Percentiles rank a stretch among this genome's conserved stretches.
Evolutionary conservation across 208 protist species (phyloP).

Genomic region (Leishmania lainsoni): DNA sequence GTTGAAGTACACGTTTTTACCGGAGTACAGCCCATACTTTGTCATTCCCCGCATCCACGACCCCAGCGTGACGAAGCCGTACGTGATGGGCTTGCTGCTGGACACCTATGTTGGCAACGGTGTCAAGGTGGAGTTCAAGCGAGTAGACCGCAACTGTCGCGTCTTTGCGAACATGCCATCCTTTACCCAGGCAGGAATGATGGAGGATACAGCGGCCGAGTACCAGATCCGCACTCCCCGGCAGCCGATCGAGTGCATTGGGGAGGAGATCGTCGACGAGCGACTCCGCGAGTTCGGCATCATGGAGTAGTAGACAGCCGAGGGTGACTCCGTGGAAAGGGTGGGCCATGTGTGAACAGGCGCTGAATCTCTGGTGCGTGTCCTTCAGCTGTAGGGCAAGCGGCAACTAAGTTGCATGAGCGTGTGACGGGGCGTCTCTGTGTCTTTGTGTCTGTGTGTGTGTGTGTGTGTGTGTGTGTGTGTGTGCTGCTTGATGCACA

Average conservation of each 20-base stretch:
- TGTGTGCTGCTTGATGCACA: background rate
- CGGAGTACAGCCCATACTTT: conserved; percentile 76
- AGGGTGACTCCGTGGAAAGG: background rate
- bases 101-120: conserved; percentile 79
- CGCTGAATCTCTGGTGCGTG: background rate
- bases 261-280: conserved; percentile 62
- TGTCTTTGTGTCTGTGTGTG: background rate
- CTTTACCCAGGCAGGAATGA: conserved; percentile 51
- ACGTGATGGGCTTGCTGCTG: conserved; percentile 68
- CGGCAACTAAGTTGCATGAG: background rate
- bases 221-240: conserved; percentile 77
- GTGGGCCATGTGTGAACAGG: background rate
- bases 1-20: conserved; percentile 67
- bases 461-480: background rate
- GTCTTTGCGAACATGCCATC: conserved; percentile 81
- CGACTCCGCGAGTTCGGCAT: conserved; percentile 69
- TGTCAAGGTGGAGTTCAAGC: conserved; percentile 73
- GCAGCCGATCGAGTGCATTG: conserved; percentile 60
- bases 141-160: conserved; percentile 58
- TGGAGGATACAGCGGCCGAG: conserved; percentile 57
- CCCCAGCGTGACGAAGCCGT: conserved; percentile 49
- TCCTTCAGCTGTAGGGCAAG: background rate
- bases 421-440: background rate
- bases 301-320: conserved; percentile 33
- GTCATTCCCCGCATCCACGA: conserved; percentile 78